Evolutionary conservation across 768 basidiomycete genomes (phyloP).

Genomic region (Stropharia rugosoannulata): DNA sequence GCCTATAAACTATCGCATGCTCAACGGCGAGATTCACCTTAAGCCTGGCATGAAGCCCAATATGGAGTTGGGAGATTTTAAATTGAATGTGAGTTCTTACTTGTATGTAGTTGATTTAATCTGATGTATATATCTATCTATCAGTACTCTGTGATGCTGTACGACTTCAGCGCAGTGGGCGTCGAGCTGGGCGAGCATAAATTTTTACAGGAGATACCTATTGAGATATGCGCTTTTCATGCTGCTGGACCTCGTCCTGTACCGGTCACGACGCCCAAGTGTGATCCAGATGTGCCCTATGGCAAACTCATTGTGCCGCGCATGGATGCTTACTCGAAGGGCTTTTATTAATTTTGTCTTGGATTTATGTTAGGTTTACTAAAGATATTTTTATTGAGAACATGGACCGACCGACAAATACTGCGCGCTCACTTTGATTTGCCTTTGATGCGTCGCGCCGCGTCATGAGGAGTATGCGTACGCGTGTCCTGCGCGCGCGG

Average conservation of each 20-base stretch:
- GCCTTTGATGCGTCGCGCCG: too few species aligned
- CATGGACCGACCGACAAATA: too few species aligned
- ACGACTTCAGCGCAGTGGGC: slow-evolving; percentile 32
- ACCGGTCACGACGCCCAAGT: slow-evolving; percentile 25
- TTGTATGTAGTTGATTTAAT: background rate
- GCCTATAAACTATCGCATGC: slow-evolving; percentile 3
- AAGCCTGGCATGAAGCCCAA: slow-evolving; percentile 33
- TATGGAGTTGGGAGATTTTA: slow-evolving; percentile 33
- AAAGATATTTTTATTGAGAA: too few species aligned
- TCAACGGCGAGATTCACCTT: slow-evolving; percentile 38
- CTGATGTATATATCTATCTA: background rate
- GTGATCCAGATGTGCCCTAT: slow-evolving; percentile 12
- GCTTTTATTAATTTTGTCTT: slow-evolving; percentile 6
- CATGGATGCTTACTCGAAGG: slow-evolving; percentile 5
- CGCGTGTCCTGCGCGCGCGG: too few species aligned
- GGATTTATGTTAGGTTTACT: too few species aligned
- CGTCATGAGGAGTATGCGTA: too few species aligned
- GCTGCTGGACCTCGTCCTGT: slow-evolving; percentile 27
- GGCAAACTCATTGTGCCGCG: slow-evolving; percentile 1
- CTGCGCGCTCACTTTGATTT: too few species aligned
- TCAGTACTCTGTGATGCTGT: slow-evolving; percentile 35
- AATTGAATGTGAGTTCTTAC: slow-evolving; percentile 28
- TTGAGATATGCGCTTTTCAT: slow-evolving; percentile 33
- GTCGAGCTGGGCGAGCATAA: slow-evolving; percentile 25
- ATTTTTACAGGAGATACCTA: slow-evolving; percentile 25